These are phyloP conservation scores for Alternaria angustiovoidea DNA, from an alignment of 2,329 filamentous ascomycete species.

Conservation along the genomic window DNA sequence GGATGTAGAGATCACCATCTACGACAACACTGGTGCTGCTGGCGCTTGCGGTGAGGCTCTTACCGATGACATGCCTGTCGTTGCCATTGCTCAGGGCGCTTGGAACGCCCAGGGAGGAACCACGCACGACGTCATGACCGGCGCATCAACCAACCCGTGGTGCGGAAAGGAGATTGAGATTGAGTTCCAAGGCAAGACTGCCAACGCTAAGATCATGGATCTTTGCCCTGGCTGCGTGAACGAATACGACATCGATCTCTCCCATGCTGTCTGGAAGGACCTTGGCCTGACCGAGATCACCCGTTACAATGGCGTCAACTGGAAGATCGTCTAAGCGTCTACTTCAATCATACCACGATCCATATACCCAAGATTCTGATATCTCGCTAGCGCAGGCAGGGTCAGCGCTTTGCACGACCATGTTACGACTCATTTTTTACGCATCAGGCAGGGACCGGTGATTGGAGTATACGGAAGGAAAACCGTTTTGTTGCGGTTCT, in stretches of 20 bases:
- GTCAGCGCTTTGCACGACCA: constrained; percentile 53
- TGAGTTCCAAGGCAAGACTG: constrained; percentile 39
- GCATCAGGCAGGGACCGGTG: constrained; percentile 33
- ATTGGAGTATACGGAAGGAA: constrained; percentile 31
- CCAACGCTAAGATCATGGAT: constrained; percentile 44
- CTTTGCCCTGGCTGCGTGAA: constrained; percentile 45
- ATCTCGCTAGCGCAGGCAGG: constrained; percentile 50
- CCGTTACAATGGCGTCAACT: constrained; percentile 34
- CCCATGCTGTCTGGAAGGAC: constrained; percentile 39
- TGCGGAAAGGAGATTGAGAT: constrained; percentile 47
- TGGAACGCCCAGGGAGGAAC: constrained; percentile 34
- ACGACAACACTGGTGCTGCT: constrained; percentile 38
- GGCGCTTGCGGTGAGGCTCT: constrained; percentile 45
- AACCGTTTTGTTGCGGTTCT: constrained; percentile 12
- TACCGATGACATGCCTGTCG: constrained; percentile 32
- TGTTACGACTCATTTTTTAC: constrained; percentile 40
- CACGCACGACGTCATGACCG: constrained; percentile 42
- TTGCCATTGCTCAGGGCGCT: constrained; percentile 39
- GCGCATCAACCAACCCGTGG: constrained; percentile 43
- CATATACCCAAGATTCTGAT: constrained; percentile 41
- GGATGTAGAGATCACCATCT: constrained; percentile 46
- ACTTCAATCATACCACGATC: constrained; percentile 29
- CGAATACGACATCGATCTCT: constrained; percentile 40
- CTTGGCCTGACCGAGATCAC: constrained; percentile 34
- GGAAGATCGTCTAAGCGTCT: constrained; percentile 35